Evolutionary conservation across 176 grass and related monocot genomes (phyloP).

Genomic region (Oryza meyeriana): DNA sequence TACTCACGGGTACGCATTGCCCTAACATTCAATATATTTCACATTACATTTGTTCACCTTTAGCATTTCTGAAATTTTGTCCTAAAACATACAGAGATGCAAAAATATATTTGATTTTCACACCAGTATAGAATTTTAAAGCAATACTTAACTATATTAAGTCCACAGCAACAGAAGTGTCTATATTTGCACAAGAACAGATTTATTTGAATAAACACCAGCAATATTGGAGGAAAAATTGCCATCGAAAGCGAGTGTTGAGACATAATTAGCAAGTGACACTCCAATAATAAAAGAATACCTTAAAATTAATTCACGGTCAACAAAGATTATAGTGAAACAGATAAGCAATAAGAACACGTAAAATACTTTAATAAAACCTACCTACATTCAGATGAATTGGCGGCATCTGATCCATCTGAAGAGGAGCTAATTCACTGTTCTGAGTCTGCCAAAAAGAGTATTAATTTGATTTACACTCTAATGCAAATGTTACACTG

Average conservation of each 20-base stretch:
- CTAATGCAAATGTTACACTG: background rate
- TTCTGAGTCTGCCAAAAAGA: constrained; percentile 78
- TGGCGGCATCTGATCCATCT: constrained; percentile 67
- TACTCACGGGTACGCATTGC: background rate
- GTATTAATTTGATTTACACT: constrained; percentile 19
- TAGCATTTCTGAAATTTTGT: constrained; percentile 27
- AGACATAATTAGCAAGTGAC: background rate
- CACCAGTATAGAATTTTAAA: background rate
- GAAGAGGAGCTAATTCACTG: constrained; percentile 85
- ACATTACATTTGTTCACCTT: too few relatives aligned
- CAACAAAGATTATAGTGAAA: background rate
- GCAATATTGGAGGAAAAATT: background rate
- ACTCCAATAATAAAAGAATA: background rate
- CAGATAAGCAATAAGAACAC: background rate
- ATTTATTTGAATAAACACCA: background rate
- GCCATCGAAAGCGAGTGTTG: background rate
- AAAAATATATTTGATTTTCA: background rate
- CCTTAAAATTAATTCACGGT: background rate
- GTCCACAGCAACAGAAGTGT: background rate
- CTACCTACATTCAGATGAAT: constrained; percentile 49
- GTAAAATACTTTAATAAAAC: background rate
- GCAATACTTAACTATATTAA: background rate
- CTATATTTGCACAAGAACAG: background rate
- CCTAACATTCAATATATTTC: background rate
- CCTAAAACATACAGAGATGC: background rate